phyloP scores from a whole-genome alignment of 495 filamentous ascomycete species.

The Lichenothelia convexa region DNA sequence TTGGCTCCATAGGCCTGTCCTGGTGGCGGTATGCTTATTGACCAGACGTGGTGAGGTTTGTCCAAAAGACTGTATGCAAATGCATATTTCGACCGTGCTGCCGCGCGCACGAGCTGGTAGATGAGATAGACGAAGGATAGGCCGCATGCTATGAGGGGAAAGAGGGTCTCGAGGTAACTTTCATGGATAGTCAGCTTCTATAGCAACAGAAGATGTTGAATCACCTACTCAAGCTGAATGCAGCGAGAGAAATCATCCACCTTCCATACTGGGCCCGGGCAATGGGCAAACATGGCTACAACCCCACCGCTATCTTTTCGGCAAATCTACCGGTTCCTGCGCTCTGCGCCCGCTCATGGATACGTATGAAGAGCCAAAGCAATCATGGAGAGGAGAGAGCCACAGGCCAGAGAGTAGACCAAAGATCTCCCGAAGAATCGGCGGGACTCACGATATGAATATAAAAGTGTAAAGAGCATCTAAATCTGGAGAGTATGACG shows the following conservation, averaged over 20 bases:
- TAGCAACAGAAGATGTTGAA: background rate
- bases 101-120: slow-evolving; percentile 31
- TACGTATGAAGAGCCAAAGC: too few relatives aligned
- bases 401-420: too few relatives aligned
- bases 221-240: slow-evolving; percentile 69
- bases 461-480: too few relatives aligned
- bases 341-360: too few relatives aligned
- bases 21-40: slow-evolving; percentile 4
- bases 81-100: slow-evolving; percentile 27
- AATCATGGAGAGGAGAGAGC: too few relatives aligned
- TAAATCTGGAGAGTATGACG: too few relatives aligned
- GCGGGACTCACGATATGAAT: too few relatives aligned
- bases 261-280: slow-evolving; percentile 64
- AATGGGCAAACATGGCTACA: slow-evolving; percentile 50
- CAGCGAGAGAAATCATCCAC: slow-evolving; percentile 77
- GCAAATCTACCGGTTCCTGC: too few relatives aligned
- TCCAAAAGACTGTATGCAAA: slow-evolving; percentile 32
- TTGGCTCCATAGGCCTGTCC: slow-evolving; percentile 14
- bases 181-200: slow-evolving; percentile 3
- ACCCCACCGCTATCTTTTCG: too few relatives aligned
- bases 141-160: slow-evolving; percentile 54
- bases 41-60: slow-evolving; percentile 12
- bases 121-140: slow-evolving; percentile 51
- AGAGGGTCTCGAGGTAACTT: slow-evolving; percentile 69
- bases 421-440: too few relatives aligned